Evolutionary conservation across 2,329 filamentous ascomycete genomes (phyloP).

Genomic region (Talaromyces sp.): DNA sequence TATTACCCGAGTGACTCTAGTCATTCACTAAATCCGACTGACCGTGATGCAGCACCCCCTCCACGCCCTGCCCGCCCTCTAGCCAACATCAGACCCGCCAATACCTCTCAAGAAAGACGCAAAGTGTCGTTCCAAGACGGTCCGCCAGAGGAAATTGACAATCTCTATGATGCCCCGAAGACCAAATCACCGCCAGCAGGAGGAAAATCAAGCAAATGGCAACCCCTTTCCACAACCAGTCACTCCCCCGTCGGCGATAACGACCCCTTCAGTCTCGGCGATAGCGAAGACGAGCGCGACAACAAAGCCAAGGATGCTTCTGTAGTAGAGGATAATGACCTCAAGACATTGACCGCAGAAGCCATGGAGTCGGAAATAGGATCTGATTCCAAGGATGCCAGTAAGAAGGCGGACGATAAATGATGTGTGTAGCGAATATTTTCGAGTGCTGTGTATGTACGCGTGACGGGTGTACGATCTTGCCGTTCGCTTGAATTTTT

Average conservation of each 20-base stretch:
- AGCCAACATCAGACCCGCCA: slow-evolving; percentile 77
- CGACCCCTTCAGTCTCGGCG: slow-evolving; percentile 93
- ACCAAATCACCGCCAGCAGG: slow-evolving; percentile 49
- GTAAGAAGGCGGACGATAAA: slow-evolving; percentile 28
- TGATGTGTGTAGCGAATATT: slow-evolving; percentile 23
- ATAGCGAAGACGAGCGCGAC: slow-evolving; percentile 90
- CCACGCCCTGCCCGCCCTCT: slow-evolving; percentile 59
- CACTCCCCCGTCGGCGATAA: slow-evolving; percentile 75
- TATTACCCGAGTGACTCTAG: slow-evolving; percentile 25
- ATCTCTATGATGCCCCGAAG: slow-evolving; percentile 63
- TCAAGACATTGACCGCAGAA: slow-evolving; percentile 60
- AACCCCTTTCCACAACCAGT: slow-evolving; percentile 80
- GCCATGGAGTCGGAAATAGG: slow-evolving; percentile 43
- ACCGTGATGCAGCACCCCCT: slow-evolving; percentile 47
- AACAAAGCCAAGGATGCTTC: slow-evolving; percentile 59
- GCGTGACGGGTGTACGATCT: slow-evolving; percentile 5
- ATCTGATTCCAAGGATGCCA: slow-evolving; percentile 25
- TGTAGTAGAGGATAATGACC: slow-evolving; percentile 51
- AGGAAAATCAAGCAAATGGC: slow-evolving; percentile 87
- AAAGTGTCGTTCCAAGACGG: slow-evolving; percentile 59
- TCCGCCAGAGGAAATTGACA: slow-evolving; percentile 74
- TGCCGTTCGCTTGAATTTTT: slow-evolving; percentile 11
- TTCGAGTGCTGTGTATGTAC: neutral
- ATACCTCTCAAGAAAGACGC: slow-evolving; percentile 54
- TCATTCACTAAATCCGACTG: slow-evolving; percentile 1